Conservation (phyloP, 1,284 basidiomycete species). For the Thelephora terrestris region DNA sequence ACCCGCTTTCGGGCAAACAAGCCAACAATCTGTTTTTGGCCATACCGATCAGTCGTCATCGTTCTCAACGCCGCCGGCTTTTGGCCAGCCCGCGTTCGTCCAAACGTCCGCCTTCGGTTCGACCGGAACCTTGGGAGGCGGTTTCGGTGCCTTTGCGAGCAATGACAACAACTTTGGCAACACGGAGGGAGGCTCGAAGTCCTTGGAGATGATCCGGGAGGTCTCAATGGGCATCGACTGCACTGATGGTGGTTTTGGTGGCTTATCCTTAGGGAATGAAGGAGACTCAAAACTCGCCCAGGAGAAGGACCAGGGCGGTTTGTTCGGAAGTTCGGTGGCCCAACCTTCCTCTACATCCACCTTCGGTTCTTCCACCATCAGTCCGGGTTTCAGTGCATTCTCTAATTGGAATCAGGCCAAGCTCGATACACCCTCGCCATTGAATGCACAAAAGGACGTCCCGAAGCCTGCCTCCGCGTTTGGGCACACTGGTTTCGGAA, state of each 20-base stretch:
- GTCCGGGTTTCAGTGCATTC: slow-evolving; percentile 34
- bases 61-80: slow-evolving; percentile 7
- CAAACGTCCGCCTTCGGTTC: slow-evolving; percentile 4
- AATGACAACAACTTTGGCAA: not conserved
- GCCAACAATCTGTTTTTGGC: slow-evolving; percentile 14
- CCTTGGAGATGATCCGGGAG: not conserved
- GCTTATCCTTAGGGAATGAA: slow-evolving; percentile 27
- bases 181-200: not conserved
- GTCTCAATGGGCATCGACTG: not conserved
- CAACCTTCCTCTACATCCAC: slow-evolving; percentile 9
- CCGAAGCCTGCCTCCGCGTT: slow-evolving; percentile 19
- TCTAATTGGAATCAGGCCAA: slow-evolving; percentile 10
- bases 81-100: slow-evolving; percentile 11
- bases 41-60: slow-evolving; percentile 4
- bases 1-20: slow-evolving; percentile 9
- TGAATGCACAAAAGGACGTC: slow-evolving; percentile 2
- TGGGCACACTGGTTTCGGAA: slow-evolving; percentile 18
- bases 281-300: slow-evolving; percentile 8
- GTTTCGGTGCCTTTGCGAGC: slow-evolving; percentile 24
- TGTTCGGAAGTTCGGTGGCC: slow-evolving; percentile 7
- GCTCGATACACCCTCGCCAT: slow-evolving; percentile 1
- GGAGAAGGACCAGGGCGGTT: slow-evolving; percentile 1
- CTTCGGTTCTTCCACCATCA: slow-evolving; percentile 23
- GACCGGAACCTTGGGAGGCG: slow-evolving; percentile 6
- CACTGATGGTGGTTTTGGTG: slow-evolving; percentile 18